phyloP scores from a whole-genome alignment of 805 yeast species.

The Pichia gijzeniarum region DNA sequence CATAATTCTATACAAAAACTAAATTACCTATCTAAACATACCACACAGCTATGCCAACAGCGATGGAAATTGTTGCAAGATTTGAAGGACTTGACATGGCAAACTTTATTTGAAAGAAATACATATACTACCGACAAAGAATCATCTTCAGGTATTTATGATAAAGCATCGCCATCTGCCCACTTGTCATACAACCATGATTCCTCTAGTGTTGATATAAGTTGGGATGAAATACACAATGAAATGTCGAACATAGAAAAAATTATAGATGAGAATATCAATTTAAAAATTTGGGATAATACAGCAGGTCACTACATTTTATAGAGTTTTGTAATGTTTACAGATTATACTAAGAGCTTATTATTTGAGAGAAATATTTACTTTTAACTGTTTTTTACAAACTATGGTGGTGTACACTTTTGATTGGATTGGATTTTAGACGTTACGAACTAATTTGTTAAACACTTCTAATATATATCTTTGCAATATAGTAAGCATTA shows the following conservation, averaged over 20 bases:
- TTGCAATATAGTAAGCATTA: no score
- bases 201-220: slow-evolving; percentile 8
- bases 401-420: no score
- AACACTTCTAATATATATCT: no score
- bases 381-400: no score
- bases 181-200: background rate
- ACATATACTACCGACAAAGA: background rate
- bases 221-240: slow-evolving; percentile 16
- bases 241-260: slow-evolving; percentile 15
- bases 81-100: slow-evolving; percentile 23
- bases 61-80: slow-evolving; percentile 23
- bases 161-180: no score
- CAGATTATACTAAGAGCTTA: no score
- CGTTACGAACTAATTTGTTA: no score
- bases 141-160: no score
- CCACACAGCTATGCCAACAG: slow-evolving; percentile 23
- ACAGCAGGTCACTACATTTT: slow-evolving; percentile 15
- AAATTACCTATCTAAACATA: slow-evolving; percentile 22
- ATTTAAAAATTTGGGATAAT: slow-evolving; percentile 20
- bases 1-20: slow-evolving; percentile 16
- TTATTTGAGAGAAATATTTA: no score
- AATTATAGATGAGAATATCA: slow-evolving; percentile 19
- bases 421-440: no score
- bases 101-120: slow-evolving; percentile 10
- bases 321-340: no score